Percentiles rank a stretch among this genome's conserved stretches.
Evolutionary conservation across 176 grass and related monocot species (phyloP).

Genomic region (Oryza officinalis): DNA sequence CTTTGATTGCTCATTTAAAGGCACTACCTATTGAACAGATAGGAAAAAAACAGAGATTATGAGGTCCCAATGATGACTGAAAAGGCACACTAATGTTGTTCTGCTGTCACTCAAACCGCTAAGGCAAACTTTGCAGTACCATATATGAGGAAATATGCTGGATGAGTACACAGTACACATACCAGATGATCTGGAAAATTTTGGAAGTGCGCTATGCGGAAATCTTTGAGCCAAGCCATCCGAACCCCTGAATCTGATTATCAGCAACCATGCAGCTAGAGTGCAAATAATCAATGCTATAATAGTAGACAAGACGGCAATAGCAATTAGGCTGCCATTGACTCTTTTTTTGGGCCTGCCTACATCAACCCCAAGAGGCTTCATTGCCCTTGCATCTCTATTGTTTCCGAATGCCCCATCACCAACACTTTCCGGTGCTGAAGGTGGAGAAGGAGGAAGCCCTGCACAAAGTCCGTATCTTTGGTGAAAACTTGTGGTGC

Average conservation of each 20-base stretch:
- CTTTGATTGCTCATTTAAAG: neutral
- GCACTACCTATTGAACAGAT: neutral
- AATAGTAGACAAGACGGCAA: conserved; percentile 68
- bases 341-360: conserved; percentile 49
- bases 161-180: conserved; percentile 33
- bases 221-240: conserved; percentile 48
- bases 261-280: conserved; percentile 65
- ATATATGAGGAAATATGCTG: neutral
- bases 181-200: conserved; percentile 84
- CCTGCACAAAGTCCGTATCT: conserved; percentile 56
- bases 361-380: conserved; percentile 87
- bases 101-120: conserved; percentile 4
- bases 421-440: conserved; percentile 44
- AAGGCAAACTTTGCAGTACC: conserved; percentile 7
- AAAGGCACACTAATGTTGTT: neutral
- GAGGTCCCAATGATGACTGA: neutral
- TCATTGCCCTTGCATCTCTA: conserved; percentile 74
- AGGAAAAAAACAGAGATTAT: conserved; percentile 6
- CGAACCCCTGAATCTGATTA: conserved; percentile 53
- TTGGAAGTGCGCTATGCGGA: conserved; percentile 50
- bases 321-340: conserved; percentile 71
- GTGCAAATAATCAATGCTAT: conserved; percentile 70
- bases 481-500: conserved; percentile 18
- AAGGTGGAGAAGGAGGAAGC: conserved; percentile 92
- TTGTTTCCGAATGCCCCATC: conserved; percentile 58